phyloP scores from a whole-genome alignment of 148 eudicot genomes.

The Rhododendron mucronatum region DNA sequence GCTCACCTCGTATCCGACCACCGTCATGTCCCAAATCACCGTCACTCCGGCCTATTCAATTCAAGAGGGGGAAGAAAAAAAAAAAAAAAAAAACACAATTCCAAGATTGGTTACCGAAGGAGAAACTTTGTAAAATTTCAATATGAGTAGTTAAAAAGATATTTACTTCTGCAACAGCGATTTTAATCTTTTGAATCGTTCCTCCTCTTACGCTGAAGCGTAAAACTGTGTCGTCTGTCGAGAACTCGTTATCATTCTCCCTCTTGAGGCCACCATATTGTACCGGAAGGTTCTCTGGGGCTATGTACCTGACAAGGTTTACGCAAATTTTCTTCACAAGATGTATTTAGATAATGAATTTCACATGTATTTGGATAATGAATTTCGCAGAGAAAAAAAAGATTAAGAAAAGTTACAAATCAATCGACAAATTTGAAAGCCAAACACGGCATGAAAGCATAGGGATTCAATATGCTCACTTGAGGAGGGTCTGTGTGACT shows the following conservation, averaged over 20 bases:
- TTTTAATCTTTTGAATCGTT: conserved; percentile 26
- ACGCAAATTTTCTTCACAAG: neutral
- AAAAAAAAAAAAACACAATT: neutral
- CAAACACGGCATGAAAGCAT: neutral
- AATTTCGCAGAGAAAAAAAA: neutral
- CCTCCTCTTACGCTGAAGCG: conserved; percentile 26
- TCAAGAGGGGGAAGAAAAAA: neutral
- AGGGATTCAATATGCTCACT: conserved; percentile 32
- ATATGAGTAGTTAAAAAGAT: neutral
- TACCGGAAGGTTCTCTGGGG: conserved; percentile 56
- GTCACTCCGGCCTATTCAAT: conserved; percentile 39
- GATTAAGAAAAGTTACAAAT: no score
- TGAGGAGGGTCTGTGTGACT: conserved; percentile 67
- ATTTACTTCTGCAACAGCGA: conserved; percentile 42
- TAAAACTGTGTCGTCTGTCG: conserved; percentile 23
- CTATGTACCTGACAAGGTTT: conserved; percentile 45
- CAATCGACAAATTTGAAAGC: neutral
- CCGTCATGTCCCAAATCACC: conserved; percentile 50
- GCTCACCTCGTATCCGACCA: conserved; percentile 56
- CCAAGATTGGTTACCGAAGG: neutral
- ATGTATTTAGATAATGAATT: neutral
- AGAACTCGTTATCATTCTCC: conserved; percentile 53
- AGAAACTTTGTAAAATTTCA: neutral
- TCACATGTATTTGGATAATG: neutral
- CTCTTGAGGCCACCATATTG: conserved; percentile 77